Evolutionary conservation across 805 yeast genomes (phyloP), one percentile per base, ranked within the genome.

Genomic region (Candida ficus): DNA sequence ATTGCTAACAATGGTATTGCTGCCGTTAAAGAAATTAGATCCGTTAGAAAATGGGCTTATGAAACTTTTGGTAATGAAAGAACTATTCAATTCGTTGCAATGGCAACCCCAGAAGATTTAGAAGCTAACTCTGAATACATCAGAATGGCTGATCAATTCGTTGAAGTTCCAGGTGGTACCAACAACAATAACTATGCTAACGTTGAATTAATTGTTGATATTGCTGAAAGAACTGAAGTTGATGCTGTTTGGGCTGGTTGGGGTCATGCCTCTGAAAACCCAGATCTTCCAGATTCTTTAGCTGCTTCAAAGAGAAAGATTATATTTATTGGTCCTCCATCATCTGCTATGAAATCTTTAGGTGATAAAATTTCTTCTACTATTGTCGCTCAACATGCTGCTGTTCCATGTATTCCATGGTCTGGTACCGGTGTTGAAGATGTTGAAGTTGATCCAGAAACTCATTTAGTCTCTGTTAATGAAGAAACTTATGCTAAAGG

Each of bases 201-300:
- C 60, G 99, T 93, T 47, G 99, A 93, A 52, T 73, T 93, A 47
- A 93, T 93, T 63, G 97, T 93, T 35, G 99, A 93, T 57, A 71
- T 93, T 36, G 99, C 99, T 28, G 99, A 93, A 69, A 83, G 97
- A 70, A 83, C 95, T 33, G 78, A 87, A 50, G 97, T 86, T 42
- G 95, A 93, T 62, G 99, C 99, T 20, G 99, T 93, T 43, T 93
- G 99, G 99, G 99, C 99, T 27, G 99, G 99, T 57, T 93, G 99
- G 99, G 99, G 99, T 57, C 99, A 95, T 62, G 99, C 99, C 22
- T 87, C 96, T n/a, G 99, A 93, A 70, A 91, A 95, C 68, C 99
- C 99, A 21, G 63, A 70, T 35, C 76, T 93, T 50, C 99, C 99
- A 22, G 99, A 93, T 66, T 79, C 76, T 64, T 74, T 93, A 62